Base-by-base conservation (phyloP, 148 eudicot genomes). In the Camellia granthamiana region DNA sequence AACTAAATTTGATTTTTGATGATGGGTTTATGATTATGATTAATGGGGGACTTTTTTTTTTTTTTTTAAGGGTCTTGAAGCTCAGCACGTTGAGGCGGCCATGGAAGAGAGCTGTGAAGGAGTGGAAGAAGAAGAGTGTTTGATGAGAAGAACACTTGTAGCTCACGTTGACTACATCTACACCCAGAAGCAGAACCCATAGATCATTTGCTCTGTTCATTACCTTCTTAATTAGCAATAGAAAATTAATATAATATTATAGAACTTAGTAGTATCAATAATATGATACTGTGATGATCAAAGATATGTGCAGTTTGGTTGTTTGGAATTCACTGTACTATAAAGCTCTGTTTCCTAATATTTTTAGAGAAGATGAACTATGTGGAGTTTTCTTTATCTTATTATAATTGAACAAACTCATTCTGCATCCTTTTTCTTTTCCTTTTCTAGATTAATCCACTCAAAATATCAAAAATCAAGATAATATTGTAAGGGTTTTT, bases 131-230 rank as follows among this genome's bases (percentile, higher is more conserved):
- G 89, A 88, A 56, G 91, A 89, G 77, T 89, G 91, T 58, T 89
- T 89, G 73, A 82, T 75, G 81, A 87, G 91, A 64, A 85, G 91
- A 77, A 85, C 89, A 51, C 82, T 86, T 9, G 83, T 52, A 52
- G 89, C 91, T 81, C 91, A 87, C 61, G 41, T 81, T 71, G 91
- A 89, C 51, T 89, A 89, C 14, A 89, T 89, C 38, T 89, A 89
- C 59, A 89, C 91, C 64, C 91, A 89, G 69, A 80, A 89, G 18
- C 82, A 79, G 30, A 89, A 89, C n/a, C 91, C 91, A 13, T 84
- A 78, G 67, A 72, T 16, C 23, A 30, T 30, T 30, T 30, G 38
- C 18, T 23, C 30, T 30, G 14, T 19, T 69, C 54, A 12, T 43
- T 15, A 14, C 58, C 67, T 72, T 70, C 38, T 19, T 19, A 15